Conservation (phyloP, 2,329 filamentous ascomycete species). For the Ascochyta rabiei region DNA sequence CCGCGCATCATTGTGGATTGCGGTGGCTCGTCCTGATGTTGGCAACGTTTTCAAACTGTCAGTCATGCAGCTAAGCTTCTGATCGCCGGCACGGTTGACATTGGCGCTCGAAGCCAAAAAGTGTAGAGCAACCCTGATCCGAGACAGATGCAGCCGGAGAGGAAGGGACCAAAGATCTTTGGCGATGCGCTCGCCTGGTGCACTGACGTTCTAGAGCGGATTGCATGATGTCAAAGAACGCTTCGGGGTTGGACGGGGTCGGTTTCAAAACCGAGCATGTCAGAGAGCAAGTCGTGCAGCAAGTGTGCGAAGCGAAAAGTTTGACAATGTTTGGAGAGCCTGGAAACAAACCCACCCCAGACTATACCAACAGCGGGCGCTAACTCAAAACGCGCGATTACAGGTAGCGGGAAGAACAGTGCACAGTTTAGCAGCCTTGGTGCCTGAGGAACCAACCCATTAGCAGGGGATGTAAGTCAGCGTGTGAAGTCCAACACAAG, state of each 20-base stretch:
- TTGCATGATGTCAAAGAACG: constrained; percentile 37
- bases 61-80: constrained; percentile 44
- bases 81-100: constrained; percentile 44
- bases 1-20: constrained; percentile 45
- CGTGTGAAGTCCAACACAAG: constrained; percentile 7
- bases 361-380: constrained; percentile 43
- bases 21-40: constrained; percentile 49
- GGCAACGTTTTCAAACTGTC: constrained; percentile 51
- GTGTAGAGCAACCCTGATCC: constrained; percentile 48
- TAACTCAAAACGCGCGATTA: constrained; percentile 39
- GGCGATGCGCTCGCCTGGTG: constrained; percentile 36
- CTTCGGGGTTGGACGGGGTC: constrained; percentile 38
- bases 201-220: constrained; percentile 26
- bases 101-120: constrained; percentile 40
- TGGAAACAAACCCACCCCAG: constrained; percentile 46
- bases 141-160: constrained; percentile 47
- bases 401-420: constrained; percentile 39
- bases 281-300: constrained; percentile 44
- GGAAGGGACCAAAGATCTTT: constrained; percentile 33
- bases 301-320: constrained; percentile 46
- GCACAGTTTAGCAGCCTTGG: constrained; percentile 25
- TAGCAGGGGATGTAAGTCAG: constrained; percentile 4
- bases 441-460: constrained; percentile 7
- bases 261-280: constrained; percentile 50
- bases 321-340: constrained; percentile 46